Evolutionary conservation across 2,329 filamentous ascomycete genomes (phyloP), one percentile per base, ranked within the genome.

Genomic region (Penicillium aurantiogriseum): DNA sequence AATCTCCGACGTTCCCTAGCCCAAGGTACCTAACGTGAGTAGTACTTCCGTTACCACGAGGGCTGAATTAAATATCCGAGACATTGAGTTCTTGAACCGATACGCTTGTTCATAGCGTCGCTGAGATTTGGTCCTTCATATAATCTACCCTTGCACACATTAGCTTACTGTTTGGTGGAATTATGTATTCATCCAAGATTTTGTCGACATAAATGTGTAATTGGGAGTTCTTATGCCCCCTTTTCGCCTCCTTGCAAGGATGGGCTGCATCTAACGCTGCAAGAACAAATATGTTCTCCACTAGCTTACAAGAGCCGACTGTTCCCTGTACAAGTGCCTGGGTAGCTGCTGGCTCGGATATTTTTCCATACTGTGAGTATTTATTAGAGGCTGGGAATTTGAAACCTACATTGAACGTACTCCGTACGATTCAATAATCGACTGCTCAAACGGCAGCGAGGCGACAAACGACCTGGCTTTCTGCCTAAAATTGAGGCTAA

Each of bases 11-110:
- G 23, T 5, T 36, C 11, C 8, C 10, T 17, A 38, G 13, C 19
- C 6, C 2, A 33, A 33, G 3, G 6, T 21, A 8, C 11, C 7
- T 5, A 19, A 29, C 23, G 15, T 43, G 10, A 17, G 3, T 31
- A 25, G 25, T 51, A 15, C 31, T 31, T 39, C 23, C 11, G 35
- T 19, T 23, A 27, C 47, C 35, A 62, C 50, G 48, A 52, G 50
- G 50, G 44, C 51, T 40, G 44, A 55, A n/a, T 43, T 8, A 13
- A 6, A 13, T 8, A 23, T 23, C 27, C 29, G 35, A 50, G 23
- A 19, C 23, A 8, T 19, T n/a, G 11, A 39, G 6, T n/a, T 21
- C 31, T 48, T 5, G n/a, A 29, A 15, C 11, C 17, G 19, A 42
- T 31, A n/a, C 25, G 29, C 15, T 40, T 11, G 19, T 21, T 5